Evolutionary conservation across 371 early-diverging fungal genomes (phyloP).

Genomic region (Funneliformis caledonium): DNA sequence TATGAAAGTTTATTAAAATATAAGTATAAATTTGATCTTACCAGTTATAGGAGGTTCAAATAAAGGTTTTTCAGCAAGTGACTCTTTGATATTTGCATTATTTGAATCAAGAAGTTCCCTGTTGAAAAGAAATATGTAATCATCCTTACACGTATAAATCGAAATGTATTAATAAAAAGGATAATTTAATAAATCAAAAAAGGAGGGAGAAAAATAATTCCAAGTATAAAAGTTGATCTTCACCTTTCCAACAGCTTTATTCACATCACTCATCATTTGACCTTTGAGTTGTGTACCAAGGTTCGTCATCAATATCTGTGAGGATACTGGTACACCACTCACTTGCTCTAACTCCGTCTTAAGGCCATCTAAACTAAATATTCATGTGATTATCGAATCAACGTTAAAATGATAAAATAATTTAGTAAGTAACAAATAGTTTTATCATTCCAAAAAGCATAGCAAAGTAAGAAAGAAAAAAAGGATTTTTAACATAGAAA

Average conservation of each 20-base stretch:
- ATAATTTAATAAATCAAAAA: background rate
- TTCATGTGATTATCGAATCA: background rate
- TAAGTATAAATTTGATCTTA: constrained; percentile 40
- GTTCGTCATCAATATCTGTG: constrained; percentile 68
- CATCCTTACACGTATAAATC: constrained; percentile 43
- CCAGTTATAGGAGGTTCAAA: constrained; percentile 47
- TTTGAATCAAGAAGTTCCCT: constrained; percentile 50
- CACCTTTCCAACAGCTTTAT: constrained; percentile 60
- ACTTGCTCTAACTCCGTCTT: constrained; percentile 54
- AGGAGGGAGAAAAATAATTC: background rate
- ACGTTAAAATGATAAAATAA: background rate
- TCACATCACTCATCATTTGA: constrained; percentile 55
- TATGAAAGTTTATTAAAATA: constrained; percentile 38
- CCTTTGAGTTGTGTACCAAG: constrained; percentile 60
- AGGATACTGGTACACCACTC: constrained; percentile 54
- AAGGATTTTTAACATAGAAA: background rate
- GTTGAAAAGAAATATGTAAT: constrained; percentile 56
- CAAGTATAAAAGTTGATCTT: constrained; percentile 18
- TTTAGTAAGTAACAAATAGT: background rate
- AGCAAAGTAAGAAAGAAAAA: background rate
- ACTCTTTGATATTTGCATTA: constrained; percentile 44
- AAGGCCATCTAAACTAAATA: constrained; percentile 55
- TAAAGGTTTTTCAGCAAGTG: constrained; percentile 50
- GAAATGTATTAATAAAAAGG: constrained; percentile 1
- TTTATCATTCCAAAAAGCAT: background rate